Evolutionary conservation across 2,329 filamentous ascomycete species (phyloP).

Genomic region (Colletotrichum siamense): DNA sequence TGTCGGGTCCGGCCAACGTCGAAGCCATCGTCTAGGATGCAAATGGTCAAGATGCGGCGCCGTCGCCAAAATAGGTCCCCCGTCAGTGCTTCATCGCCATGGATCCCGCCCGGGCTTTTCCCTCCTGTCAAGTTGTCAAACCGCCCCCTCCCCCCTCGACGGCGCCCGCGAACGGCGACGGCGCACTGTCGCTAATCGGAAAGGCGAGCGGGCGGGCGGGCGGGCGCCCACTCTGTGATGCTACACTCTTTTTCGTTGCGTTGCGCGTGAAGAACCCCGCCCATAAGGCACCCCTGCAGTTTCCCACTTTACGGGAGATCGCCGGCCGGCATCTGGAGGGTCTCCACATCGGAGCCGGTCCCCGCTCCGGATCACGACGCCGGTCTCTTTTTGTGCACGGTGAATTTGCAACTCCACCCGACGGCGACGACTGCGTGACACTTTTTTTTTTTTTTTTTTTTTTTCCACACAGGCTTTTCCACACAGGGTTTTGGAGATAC

Average conservation of each 20-base stretch:
- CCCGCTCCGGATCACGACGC: neutral
- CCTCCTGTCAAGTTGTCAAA: constrained; percentile 12
- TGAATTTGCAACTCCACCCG: neutral
- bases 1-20: neutral
- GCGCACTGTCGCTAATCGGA: constrained; percentile 13
- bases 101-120: neutral
- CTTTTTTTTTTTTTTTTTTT: neutral
- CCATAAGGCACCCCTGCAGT: constrained; percentile 4
- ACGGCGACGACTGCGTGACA: neutral
- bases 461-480: neutral
- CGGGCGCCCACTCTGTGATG: constrained; percentile 8
- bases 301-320: neutral
- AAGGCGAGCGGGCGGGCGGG: neutral
- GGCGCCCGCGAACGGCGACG: neutral
- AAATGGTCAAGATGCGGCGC: neutral
- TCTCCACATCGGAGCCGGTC: neutral
- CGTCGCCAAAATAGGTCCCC: neutral
- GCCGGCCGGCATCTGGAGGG: neutral
- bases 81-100: neutral
- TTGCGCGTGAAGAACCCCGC: neutral
- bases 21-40: neutral
- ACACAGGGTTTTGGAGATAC: neutral
- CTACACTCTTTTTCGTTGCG: neutral
- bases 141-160: neutral
- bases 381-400: neutral